phyloP scores from a whole-genome alignment of 305 asterid species.

The Solanum hybrid region DNA sequence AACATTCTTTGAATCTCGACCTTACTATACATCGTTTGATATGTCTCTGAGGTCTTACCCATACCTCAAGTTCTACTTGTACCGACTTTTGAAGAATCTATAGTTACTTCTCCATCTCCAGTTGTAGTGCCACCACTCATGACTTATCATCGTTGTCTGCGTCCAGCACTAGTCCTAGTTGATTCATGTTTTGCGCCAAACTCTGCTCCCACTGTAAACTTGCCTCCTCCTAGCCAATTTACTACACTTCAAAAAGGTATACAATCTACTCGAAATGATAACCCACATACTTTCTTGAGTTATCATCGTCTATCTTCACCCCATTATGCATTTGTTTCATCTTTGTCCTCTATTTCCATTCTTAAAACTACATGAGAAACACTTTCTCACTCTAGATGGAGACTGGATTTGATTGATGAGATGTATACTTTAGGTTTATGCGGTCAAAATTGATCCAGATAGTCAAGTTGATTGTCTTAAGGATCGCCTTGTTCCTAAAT shows the following conservation, averaged over 20 bases:
- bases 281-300: background rate
- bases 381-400: background rate
- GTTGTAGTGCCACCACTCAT: background rate
- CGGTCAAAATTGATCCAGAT: background rate
- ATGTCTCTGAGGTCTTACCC: background rate
- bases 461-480: background rate
- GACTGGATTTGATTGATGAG: background rate
- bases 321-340: background rate
- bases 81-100: no score
- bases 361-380: background rate
- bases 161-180: background rate
- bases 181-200: background rate
- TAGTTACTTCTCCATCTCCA: background rate
- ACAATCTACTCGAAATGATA: background rate
- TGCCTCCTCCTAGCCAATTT: background rate
- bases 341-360: background rate
- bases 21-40: background rate
- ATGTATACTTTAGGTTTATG: background rate
- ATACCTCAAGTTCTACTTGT: background rate
- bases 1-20: background rate
- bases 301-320: background rate
- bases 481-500: no score
- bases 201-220: background rate
- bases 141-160: background rate
- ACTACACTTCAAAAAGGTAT: background rate